Percentiles rank a stretch among this genome's conserved stretches.
phyloP scores from a whole-genome alignment of 2,329 filamentous ascomycete genomes.

The Ascochyta rabiei region DNA sequence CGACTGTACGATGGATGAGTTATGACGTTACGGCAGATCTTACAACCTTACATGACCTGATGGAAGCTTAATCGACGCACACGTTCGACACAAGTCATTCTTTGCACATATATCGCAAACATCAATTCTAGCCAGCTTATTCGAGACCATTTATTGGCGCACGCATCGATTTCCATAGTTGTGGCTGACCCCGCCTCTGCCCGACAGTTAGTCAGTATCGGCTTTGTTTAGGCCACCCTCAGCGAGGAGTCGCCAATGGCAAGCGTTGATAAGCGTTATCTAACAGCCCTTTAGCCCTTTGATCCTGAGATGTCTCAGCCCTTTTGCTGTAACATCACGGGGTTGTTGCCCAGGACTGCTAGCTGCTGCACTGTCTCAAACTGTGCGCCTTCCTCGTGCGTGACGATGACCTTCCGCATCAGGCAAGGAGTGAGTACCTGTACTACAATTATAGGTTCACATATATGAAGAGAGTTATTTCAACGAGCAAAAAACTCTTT shows the following conservation, averaged over 20 bases:
- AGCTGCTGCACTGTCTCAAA: background rate
- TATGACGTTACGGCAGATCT: slow-evolving; percentile 3
- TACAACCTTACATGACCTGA: slow-evolving; percentile 1
- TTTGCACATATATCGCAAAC: too few species aligned
- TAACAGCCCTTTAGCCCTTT: slow-evolving; percentile 10
- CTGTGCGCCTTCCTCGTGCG: background rate
- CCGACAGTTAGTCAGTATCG: slow-evolving; percentile 2
- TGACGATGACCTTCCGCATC: background rate
- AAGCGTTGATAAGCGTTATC: background rate
- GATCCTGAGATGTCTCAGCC: background rate
- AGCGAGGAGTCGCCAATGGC: background rate
- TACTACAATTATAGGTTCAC: background rate
- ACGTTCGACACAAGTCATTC: too few species aligned
- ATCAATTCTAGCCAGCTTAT: background rate
- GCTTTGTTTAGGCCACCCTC: background rate
- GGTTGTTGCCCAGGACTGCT: background rate
- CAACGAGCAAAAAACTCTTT: too few species aligned
- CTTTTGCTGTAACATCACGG: background rate
- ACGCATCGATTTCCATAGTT: background rate
- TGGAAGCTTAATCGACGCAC: background rate
- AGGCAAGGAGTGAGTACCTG: background rate
- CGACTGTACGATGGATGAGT: slow-evolving; percentile 4
- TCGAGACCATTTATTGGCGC: background rate
- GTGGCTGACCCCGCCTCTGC: background rate
- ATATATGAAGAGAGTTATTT: background rate